A percentile compares a stretch with the other conserved stretches of the same genome.
phyloP scores from a whole-genome alignment of 2,329 filamentous ascomycete genomes.

The Venturia pyrina region DNA sequence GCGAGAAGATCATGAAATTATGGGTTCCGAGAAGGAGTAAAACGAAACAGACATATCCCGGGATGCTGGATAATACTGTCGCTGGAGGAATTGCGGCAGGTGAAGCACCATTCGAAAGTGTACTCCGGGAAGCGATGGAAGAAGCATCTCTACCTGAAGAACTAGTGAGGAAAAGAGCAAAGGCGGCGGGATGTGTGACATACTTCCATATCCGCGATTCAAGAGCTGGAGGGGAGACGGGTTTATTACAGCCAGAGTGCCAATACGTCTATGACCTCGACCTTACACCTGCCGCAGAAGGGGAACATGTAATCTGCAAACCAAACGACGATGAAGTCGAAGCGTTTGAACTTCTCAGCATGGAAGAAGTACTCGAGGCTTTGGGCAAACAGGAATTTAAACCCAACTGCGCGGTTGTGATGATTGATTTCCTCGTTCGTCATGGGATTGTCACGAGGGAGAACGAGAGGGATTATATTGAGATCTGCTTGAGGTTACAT shows the following conservation, averaged over 20 bases:
- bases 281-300: conserved; percentile 45
- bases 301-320: conserved; percentile 46
- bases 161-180: neutral
- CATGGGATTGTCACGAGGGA: conserved; percentile 70
- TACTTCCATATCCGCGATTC: conserved; percentile 76
- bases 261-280: conserved; percentile 89
- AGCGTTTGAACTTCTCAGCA: conserved; percentile 65
- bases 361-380: conserved; percentile 64
- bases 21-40: conserved; percentile 74
- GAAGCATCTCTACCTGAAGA: conserved; percentile 43
- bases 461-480: conserved; percentile 68
- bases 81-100: conserved; percentile 76
- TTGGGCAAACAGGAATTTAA: conserved; percentile 73
- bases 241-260: conserved; percentile 78
- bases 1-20: conserved; percentile 49
- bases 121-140: conserved; percentile 79
- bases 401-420: conserved; percentile 76
- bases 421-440: conserved; percentile 83
- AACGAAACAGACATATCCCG: conserved; percentile 75
- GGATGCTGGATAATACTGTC: conserved; percentile 93
- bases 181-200: conserved; percentile 58
- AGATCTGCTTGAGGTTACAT: conserved; percentile 68
- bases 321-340: conserved; percentile 87
- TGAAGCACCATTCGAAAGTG: conserved; percentile 69
- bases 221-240: conserved; percentile 68